Base-by-base conservation (phyloP, 2,329 filamentous ascomycete species). In the Akanthomyces muscarius region DNA sequence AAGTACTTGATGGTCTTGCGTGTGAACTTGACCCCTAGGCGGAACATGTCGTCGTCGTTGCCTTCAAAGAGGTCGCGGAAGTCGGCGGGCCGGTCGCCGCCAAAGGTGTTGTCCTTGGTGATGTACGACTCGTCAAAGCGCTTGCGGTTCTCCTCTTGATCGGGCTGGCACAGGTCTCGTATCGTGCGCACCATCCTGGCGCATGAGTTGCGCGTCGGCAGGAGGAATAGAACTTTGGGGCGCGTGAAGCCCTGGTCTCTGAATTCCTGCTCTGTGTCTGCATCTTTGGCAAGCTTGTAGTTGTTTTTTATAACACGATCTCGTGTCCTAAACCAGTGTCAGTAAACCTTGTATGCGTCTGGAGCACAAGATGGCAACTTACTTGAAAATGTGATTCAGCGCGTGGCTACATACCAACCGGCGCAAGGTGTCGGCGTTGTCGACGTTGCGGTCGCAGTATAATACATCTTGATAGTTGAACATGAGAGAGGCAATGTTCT, bases 31-130 rank as follows among this genome's bases (percentile, higher is more conserved):
- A 99, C 77, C n/a, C 94, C 95, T 2, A 98, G 80, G 3, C 94
- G 87, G 78, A 98, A 99, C 85, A 96, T 95, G 77, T 99, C 95
- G 73, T 98, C 95, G 73, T 97, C 92, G 72, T 97, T 98, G 64
- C 95, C 95, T 65, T 89, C 89, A 71, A 99, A 99, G 0, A 98
- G 82, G 63, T 96, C 90, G 28, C 85, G 83, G 76, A 96, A 98
- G 73, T 98, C 95, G 3, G 88, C 89, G 0, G 95, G 89, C 71
- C 92, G 91, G 71, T 90, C 87, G 10, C 84, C 80, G 30, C 88
- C 86, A 68, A 92, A 89, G 45, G 85, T 86, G 50, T 70, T 64
- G 25, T 90, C 85, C 45, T 86, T 84, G 33, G 88, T 84, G 7
- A 88, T 82, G 75, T 93, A 99, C 1, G 85, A 86, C 62, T 97